Evolutionary conservation across 495 filamentous ascomycete species (phyloP).

Genomic region (Neurospora terricola): DNA sequence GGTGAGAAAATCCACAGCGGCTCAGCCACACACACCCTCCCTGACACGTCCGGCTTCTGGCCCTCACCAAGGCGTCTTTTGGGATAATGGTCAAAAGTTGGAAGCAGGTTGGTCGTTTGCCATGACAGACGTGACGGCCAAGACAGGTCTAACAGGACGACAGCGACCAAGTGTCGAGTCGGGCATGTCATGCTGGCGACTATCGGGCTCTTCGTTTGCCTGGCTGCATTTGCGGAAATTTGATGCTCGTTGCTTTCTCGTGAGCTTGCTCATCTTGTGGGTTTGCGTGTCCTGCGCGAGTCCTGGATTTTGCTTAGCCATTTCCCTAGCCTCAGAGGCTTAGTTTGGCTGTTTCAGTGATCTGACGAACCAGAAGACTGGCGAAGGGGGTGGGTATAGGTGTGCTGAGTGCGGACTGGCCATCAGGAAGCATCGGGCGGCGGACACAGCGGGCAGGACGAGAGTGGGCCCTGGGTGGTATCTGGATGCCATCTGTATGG

Average conservation of each 20-base stretch:
- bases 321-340: neutral
- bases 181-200: neutral
- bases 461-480: neutral
- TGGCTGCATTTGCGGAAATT: neutral
- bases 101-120: neutral
- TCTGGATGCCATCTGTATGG: neutral
- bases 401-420: neutral
- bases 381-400: neutral
- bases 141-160: neutral
- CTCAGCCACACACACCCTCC: neutral
- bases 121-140: neutral
- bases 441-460: neutral
- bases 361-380: neutral
- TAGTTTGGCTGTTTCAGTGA: neutral
- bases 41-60: neutral
- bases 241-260: neutral
- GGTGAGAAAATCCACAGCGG: neutral
- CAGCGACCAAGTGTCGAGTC: neutral
- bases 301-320: neutral
- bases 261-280: neutral
- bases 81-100: neutral
- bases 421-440: neutral
- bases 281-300: neutral
- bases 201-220: neutral
- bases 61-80: conserved; percentile 14